Percentiles rank a stretch among this genome's conserved stretches.
These are phyloP conservation scores for Rhodotorula sp. DNA, from an alignment of 1,284 basidiomycete species.

Conservation along the genomic window DNA sequence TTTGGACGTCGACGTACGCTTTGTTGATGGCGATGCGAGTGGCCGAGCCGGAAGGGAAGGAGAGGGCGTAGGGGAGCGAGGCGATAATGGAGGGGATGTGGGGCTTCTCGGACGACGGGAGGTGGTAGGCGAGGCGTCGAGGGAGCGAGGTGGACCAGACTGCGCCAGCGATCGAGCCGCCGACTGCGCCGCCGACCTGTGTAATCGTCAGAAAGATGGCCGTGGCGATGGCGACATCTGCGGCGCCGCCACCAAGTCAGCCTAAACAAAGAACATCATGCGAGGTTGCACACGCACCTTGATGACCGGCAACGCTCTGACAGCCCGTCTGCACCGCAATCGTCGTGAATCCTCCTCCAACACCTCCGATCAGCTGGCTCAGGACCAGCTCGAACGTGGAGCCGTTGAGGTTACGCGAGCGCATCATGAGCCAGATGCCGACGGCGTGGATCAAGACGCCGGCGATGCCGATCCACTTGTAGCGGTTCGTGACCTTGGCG, in stretches of 20 bases:
- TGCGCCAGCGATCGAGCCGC: conserved; percentile 44
- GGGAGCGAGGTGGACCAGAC: conserved; percentile 44
- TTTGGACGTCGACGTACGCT: conserved; percentile 43
- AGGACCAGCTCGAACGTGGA: conserved; percentile 44
- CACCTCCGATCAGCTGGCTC: conserved; percentile 42
- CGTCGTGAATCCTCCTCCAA: conserved; percentile 44
- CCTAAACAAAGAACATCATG: too few relatives aligned
- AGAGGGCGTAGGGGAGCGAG: conserved; percentile 41
- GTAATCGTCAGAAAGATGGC: conserved; percentile 46
- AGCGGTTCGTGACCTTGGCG: conserved; percentile 42
- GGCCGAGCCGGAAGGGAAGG: conserved; percentile 34
- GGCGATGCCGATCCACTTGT: conserved; percentile 44
- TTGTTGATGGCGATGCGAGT: conserved; percentile 40
- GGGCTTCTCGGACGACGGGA: conserved; percentile 22
- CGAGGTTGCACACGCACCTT: conserved; percentile 11
- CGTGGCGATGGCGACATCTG: conserved; percentile 45
- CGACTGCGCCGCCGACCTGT: conserved; percentile 46
- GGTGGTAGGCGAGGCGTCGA: conserved; percentile 30
- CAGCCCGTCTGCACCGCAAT: conserved; percentile 44
- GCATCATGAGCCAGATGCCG: conserved; percentile 46
- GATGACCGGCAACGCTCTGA: conserved; percentile 43
- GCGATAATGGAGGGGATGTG: conserved; percentile 43
- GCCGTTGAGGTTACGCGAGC: conserved; percentile 42
- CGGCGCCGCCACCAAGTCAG: too few relatives aligned
- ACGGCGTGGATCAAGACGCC: conserved; percentile 44